These are phyloP conservation scores for Persicaria tinctoria DNA, from an alignment of 148 eudicot genomes.

Conservation along the genomic window DNA sequence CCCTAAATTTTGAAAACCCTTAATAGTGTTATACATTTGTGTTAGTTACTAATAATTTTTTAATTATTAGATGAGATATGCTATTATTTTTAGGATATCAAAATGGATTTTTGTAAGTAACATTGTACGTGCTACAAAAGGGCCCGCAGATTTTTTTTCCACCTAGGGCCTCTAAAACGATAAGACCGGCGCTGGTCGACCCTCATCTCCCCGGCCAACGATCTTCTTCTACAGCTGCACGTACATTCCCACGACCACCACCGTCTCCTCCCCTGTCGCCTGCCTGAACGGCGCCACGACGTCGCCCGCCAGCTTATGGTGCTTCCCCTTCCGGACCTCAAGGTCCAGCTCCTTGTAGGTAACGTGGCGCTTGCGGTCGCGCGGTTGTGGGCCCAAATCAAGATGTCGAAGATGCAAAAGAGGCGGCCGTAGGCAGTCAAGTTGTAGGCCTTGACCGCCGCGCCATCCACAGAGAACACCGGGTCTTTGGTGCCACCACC, in stretches of 20 bases:
- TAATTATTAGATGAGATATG: too few species aligned
- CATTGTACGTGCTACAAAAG: too few species aligned
- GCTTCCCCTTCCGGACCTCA: background rate
- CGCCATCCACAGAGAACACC: background rate
- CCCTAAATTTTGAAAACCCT: too few species aligned
- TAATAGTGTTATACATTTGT: too few species aligned
- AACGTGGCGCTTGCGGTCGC: background rate
- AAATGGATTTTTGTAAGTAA: too few species aligned
- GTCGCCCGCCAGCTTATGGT: conserved; percentile 8
- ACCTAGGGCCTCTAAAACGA: too few species aligned
- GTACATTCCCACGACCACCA: background rate
- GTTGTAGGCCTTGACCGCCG: conserved; percentile 3
- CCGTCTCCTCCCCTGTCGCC: background rate
- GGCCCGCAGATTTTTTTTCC: too few species aligned
- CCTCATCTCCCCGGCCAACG: background rate
- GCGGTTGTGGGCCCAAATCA: conserved; percentile 3
- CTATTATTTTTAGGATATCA: too few species aligned
- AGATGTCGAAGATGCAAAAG: conserved; percentile 6
- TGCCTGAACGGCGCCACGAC: conserved; percentile 5
- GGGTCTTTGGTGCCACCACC: background rate
- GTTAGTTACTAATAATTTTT: too few species aligned
- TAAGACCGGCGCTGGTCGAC: too few species aligned
- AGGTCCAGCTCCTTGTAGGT: background rate
- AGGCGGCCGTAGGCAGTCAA: conserved; percentile 6
- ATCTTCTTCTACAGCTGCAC: background rate